Conservation (phyloP, 202 grass and related monocot species). For the Eragrostis tef region DNA sequence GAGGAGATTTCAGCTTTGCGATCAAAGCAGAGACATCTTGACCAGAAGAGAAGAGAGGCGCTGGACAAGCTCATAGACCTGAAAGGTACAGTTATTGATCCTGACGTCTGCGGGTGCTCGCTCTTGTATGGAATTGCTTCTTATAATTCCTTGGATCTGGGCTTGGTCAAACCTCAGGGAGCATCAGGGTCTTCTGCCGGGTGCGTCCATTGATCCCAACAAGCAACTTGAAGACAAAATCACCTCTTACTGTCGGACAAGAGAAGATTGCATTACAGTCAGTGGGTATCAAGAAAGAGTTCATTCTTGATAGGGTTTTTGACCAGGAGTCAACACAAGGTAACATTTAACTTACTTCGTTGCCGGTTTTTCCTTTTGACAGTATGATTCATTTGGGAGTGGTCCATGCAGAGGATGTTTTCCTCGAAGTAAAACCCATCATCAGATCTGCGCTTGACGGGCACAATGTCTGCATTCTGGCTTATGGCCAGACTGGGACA, state of each 20-base stretch:
- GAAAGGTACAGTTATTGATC: conserved; percentile 66
- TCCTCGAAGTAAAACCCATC: conserved; percentile 74
- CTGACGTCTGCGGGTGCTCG: background rate
- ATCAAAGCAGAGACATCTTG: conserved; percentile 60
- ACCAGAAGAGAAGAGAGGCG: conserved; percentile 57
- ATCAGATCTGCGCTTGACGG: conserved; percentile 80
- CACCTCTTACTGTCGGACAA: conserved; percentile 49
- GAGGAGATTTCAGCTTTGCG: conserved; percentile 63
- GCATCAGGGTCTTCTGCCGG: conserved; percentile 92
- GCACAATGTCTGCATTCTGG: conserved; percentile 79
- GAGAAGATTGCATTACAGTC: conserved; percentile 71
- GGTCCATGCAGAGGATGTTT: conserved; percentile 67
- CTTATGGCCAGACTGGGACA: conserved; percentile 83
- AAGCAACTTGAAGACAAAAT: conserved; percentile 47
- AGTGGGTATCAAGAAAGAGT: conserved; percentile 73
- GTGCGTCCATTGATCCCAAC: conserved; percentile 52
- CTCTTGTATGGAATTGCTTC: background rate
- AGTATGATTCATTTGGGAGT: conserved; percentile 9
- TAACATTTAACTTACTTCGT: conserved; percentile 39
- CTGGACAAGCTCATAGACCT: conserved; percentile 87
- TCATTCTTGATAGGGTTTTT: conserved; percentile 73
- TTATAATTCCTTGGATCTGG: conserved; percentile 36
- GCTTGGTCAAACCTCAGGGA: conserved; percentile 66
- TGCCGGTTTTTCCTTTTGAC: background rate
- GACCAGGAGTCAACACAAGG: conserved; percentile 79